A percentile compares a stretch with the other conserved stretches of the same genome.
Evolutionary conservation across 2,329 filamentous ascomycete species (phyloP).

Genomic region (Botrytis fragariae): DNA sequence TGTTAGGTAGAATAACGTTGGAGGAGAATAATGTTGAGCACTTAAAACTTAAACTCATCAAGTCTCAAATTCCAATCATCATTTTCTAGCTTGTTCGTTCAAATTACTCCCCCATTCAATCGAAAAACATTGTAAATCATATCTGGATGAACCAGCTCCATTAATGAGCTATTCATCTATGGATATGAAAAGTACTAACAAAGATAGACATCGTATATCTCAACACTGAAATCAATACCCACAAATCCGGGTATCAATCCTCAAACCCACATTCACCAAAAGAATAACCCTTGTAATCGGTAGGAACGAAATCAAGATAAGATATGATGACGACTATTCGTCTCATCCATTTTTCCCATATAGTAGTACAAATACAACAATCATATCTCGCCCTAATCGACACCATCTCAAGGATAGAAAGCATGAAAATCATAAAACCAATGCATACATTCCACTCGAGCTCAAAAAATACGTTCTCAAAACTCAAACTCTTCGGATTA

Average conservation of each 20-base stretch:
- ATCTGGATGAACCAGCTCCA: neutral
- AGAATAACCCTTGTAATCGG: neutral
- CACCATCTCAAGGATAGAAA: neutral
- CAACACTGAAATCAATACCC: neutral
- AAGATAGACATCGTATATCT: neutral
- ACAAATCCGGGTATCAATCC: neutral
- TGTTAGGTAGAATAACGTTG: neutral
- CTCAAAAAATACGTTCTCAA: neutral
- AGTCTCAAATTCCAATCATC: neutral
- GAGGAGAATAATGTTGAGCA: neutral
- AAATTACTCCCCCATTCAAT: neutral
- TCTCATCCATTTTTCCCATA: neutral
- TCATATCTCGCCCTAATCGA: neutral
- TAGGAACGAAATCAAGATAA: neutral
- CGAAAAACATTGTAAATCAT: neutral
- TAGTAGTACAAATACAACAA: neutral
- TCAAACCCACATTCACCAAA: neutral
- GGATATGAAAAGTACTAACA: neutral
- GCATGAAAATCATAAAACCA: neutral
- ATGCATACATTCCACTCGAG: neutral
- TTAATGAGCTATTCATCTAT: neutral
- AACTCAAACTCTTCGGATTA: neutral
- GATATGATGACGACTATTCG: neutral
- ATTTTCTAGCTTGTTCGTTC: neutral
- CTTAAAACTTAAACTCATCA: neutral